Conservation (phyloP, 305 asterid genomes). For the Solanum hybrid region DNA sequence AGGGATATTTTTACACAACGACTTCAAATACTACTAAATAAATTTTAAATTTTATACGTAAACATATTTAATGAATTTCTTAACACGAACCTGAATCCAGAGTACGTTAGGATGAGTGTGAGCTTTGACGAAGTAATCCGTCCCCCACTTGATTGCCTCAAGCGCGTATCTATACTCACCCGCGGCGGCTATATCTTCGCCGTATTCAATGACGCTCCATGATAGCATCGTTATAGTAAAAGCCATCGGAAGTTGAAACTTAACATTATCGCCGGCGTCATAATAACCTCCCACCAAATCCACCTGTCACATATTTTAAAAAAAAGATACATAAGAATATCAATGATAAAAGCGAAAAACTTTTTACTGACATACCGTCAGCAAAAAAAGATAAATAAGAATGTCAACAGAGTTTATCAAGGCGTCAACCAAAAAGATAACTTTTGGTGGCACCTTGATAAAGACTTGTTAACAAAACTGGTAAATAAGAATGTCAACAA, state of each 20-base stretch:
- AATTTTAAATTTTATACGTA: neutral
- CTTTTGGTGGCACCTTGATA: neutral
- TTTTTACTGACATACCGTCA: slow-evolving; percentile 50
- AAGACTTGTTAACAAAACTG: neutral
- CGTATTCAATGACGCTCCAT: slow-evolving; percentile 58
- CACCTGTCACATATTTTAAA: slow-evolving; percentile 23
- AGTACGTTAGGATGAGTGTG: slow-evolving; percentile 65
- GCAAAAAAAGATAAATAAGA: neutral
- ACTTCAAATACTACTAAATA: neutral
- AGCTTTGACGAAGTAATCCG: slow-evolving; percentile 87
- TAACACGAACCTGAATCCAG: slow-evolving; percentile 62
- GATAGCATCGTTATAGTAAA: slow-evolving; percentile 70
- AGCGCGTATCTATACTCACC: slow-evolving; percentile 59
- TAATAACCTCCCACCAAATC: slow-evolving; percentile 88
- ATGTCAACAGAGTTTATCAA: neutral
- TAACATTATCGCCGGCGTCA: slow-evolving; percentile 83
- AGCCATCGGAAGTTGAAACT: slow-evolving; percentile 80
- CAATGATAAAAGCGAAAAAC: neutral
- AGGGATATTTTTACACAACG: neutral
- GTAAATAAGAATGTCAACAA: neutral
- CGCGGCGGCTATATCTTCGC: slow-evolving; percentile 40
- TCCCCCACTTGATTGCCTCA: slow-evolving; percentile 85
- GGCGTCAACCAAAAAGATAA: no score
- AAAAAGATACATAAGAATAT: neutral
- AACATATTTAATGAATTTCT: neutral